A percentile compares a stretch with the other conserved stretches of the same genome.
phyloP scores from a whole-genome alignment of 2,329 filamentous ascomycete genomes.

The Cercospora beticola region DNA sequence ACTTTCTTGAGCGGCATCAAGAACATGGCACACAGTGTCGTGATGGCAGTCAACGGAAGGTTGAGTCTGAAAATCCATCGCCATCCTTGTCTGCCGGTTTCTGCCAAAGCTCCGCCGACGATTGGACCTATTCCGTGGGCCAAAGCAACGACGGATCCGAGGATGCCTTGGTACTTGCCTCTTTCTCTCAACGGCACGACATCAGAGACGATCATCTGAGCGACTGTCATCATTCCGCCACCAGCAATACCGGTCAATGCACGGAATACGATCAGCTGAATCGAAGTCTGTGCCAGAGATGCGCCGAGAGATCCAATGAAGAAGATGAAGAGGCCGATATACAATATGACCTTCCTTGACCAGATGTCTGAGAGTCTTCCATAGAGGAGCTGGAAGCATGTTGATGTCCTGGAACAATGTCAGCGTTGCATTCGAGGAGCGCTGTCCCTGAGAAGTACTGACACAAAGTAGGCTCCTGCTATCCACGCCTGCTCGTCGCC shows the following conservation, averaged over 20 bases:
- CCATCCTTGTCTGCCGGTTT: slow-evolving; percentile 23
- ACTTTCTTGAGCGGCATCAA: slow-evolving; percentile 60
- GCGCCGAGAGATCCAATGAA: slow-evolving; percentile 41
- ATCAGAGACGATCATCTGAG: slow-evolving; percentile 35
- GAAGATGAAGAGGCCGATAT: slow-evolving; percentile 62
- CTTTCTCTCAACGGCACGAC: slow-evolving; percentile 31
- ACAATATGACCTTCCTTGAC: slow-evolving; percentile 62
- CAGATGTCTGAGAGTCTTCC: slow-evolving; percentile 67
- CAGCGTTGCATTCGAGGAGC: background rate
- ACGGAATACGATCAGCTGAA: slow-evolving; percentile 54
- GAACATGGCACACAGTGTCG: slow-evolving; percentile 51
- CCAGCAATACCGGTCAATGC: slow-evolving; percentile 55
- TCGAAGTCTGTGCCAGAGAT: slow-evolving; percentile 21
- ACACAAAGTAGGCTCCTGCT: slow-evolving; percentile 56
- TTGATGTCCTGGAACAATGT: slow-evolving; percentile 34
- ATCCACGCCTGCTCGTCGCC: slow-evolving; percentile 56
- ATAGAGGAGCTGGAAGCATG: slow-evolving; percentile 56
- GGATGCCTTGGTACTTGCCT: slow-evolving; percentile 34
- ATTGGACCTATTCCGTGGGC: slow-evolving; percentile 46
- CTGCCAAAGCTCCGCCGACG: slow-evolving; percentile 46
- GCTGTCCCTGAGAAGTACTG: background rate
- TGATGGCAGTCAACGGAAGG: slow-evolving; percentile 52
- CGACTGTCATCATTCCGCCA: slow-evolving; percentile 41
- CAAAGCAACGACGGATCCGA: slow-evolving; percentile 32
- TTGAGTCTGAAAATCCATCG: slow-evolving; percentile 40